Base-by-base conservation (phyloP, 2,329 filamentous ascomycete species). In the Fusarium sp. region DNA sequence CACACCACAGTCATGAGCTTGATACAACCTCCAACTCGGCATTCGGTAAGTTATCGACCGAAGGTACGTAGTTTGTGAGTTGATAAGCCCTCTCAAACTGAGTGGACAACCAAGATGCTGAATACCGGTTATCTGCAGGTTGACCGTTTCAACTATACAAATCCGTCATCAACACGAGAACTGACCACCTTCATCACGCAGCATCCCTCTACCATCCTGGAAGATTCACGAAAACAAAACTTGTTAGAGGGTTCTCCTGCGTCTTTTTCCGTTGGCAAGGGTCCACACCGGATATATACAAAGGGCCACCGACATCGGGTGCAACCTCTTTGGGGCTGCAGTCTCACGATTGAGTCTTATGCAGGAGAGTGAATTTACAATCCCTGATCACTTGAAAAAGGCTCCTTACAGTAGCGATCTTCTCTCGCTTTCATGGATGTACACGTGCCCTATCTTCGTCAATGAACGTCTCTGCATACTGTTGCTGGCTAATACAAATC, bases 401-500 rank as follows among this genome's bases (percentile, higher is more conserved):
- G 31, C 28, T 56, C 44, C 35, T 10, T 33, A 26, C 14, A 36
- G 39, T n/a, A 35, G 44, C 28, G 66, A 71, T 68, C 66, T 54
- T 56, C 28, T 26, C 58, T 66, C 47, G 14, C 18, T 59, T 35
- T 36, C 36, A 69, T 38, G 35, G 31, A 42, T 24, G 47, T 49
- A 63, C 72, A 73, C 64, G 72, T 75, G 68, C 68, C 49, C 51
- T 62, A 38, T 58, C 48, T 63, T 47, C 15, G 12, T 39, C 39
- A 24, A 28, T 41, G 12, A 24, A 54, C 22, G 26, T 45, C 13
- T 67, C 41, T 17, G 24, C 45, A 47, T 26, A 6, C 45, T 56
- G 26, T 24, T 44, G 18, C n/a, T 52, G 24, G 20, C 38, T 42
- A 28, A 56, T 36, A 24, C 28, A 31, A 38, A 51, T 48, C 18